These are phyloP conservation scores for Setaria italica DNA, from an alignment of 202 grass and related monocot species.

Conservation along the genomic window DNA sequence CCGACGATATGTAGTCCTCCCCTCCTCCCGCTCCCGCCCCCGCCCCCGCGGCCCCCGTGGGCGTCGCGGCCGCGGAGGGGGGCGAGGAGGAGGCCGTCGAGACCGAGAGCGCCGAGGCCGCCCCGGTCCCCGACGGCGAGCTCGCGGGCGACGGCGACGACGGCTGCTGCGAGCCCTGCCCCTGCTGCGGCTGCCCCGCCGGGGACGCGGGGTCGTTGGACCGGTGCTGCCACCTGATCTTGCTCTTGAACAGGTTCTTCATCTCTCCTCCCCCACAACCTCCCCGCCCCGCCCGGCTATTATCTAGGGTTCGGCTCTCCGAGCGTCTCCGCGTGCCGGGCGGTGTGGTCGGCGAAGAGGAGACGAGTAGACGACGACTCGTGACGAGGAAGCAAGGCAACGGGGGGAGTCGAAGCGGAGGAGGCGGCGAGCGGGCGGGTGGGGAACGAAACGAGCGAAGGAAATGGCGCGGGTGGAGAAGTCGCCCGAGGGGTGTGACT, in stretches of 20 bases:
- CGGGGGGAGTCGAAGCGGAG: not conserved
- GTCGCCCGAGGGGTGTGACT: constrained; percentile 48
- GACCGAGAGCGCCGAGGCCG: constrained; percentile 24
- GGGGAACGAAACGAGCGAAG: not conserved
- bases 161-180: not conserved
- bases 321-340: not conserved
- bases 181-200: constrained; percentile 13
- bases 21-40: constrained; percentile 28
- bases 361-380: not conserved
- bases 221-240: constrained; percentile 89
- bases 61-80: constrained; percentile 48
- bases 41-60: constrained; percentile 17
- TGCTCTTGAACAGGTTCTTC: constrained; percentile 97
- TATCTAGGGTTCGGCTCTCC: not conserved
- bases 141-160: constrained; percentile 46
- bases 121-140: constrained; percentile 47
- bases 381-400: constrained; percentile 10
- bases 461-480: not conserved
- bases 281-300: not conserved
- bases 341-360: constrained; percentile 25
- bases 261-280: constrained; percentile 35
- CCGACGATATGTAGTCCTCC: constrained; percentile 81
- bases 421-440: not conserved
- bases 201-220: constrained; percentile 65
- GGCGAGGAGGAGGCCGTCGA: constrained; percentile 51